Base-by-base conservation (phyloP, 1,284 basidiomycete species). In the Heterobasidion parviporum region DNA sequence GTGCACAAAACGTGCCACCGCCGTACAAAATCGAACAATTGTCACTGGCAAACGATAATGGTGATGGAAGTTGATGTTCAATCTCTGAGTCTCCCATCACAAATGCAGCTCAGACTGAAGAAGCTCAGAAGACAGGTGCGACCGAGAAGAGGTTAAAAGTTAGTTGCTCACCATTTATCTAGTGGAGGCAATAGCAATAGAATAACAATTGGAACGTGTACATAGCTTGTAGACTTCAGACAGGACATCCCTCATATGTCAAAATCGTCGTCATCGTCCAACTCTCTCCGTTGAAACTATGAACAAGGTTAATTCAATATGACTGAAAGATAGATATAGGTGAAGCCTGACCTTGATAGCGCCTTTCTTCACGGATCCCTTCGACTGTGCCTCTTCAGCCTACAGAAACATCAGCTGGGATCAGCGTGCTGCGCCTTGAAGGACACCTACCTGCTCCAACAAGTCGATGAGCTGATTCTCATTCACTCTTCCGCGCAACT, bases 391-490 rank as follows among this genome's bases (percentile, higher is more conserved):
- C 45, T 81, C 80, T 60, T 89, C 88, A 69, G 87, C 82, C 87
- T 89, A 10, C 38, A 38, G 46, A 38, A 14, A 16, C 6, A 26
- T 51, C 15, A 12, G 20, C 9, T 34, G 16, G 4, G 3, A 20
- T 8, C 10, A 51, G 12, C 52, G 7, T 26, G 26, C 26, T 26
- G 26, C 26, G 5, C 26, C 26, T 26, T 26, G 16, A 50, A 36
- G 34, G 35, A 60, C 47, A 65, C 73, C 62, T 61, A 94, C 94
- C 81, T 98, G 94, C 67, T 98, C 92, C 55, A 99, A 78, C 16
- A 99, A 74, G 41, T 87, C 88, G 65, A 98, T 96, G 57, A 99
- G 78, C 67, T 96, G 93, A 50, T 83, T 79, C 68, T 99, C 96
- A 32, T 82, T 87, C 47, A 99, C 88, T 55, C 88, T 80, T 10